Evolutionary conservation across 2,329 filamentous ascomycete species (phyloP).

Genomic region (Aureobasidium sp.): DNA sequence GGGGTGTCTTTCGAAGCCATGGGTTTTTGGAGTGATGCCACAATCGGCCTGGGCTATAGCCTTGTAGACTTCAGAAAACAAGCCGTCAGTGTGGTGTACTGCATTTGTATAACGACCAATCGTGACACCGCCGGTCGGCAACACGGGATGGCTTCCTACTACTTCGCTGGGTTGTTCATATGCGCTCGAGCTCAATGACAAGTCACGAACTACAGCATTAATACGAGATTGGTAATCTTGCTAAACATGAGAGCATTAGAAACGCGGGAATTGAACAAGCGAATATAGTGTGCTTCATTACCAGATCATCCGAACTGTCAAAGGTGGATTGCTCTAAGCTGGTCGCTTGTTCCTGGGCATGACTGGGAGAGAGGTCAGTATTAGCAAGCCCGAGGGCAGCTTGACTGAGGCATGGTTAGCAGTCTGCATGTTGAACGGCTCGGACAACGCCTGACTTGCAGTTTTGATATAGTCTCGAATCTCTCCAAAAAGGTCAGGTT

Average conservation of each 20-base stretch:
- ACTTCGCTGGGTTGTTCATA: constrained; percentile 11
- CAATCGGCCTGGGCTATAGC: constrained; percentile 39
- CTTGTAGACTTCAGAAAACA: constrained; percentile 79
- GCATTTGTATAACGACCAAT: constrained; percentile 54
- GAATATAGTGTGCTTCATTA: background rate
- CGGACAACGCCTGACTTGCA: background rate
- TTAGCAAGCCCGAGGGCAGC: background rate
- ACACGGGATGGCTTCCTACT: background rate
- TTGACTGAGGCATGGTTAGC: constrained; percentile 8
- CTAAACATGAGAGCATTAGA: background rate
- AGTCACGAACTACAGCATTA: background rate
- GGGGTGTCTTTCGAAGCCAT: background rate
- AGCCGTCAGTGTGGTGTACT: constrained; percentile 55
- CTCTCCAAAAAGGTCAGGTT: constrained; percentile 14
- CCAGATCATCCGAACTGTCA: background rate
- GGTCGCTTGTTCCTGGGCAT: constrained; percentile 11
- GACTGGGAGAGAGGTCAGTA: background rate
- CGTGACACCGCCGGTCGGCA: constrained; percentile 30
- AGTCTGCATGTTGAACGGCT: background rate
- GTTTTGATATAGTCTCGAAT: constrained; percentile 12
- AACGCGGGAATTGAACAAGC: background rate
- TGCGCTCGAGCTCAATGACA: background rate
- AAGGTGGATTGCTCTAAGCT: constrained; percentile 6
- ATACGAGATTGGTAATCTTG: constrained; percentile 6
- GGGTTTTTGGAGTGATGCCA: background rate